phyloP scores from a whole-genome alignment of 768 basidiomycete genomes.

The Tephrocybe sp. region DNA sequence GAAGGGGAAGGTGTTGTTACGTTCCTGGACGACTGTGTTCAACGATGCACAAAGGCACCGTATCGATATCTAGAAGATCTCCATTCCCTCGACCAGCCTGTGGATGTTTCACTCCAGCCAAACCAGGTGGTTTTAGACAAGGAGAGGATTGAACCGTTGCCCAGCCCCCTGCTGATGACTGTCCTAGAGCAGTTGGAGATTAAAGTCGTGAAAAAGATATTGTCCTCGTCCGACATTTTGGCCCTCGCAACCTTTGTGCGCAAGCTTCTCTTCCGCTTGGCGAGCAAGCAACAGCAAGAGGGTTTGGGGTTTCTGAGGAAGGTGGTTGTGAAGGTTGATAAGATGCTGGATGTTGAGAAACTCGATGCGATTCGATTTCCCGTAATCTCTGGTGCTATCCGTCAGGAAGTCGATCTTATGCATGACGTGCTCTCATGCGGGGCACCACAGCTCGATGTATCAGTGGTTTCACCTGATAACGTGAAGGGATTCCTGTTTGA shows the following conservation, averaged over 20 bases:
- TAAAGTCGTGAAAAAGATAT: slow-evolving; percentile 53
- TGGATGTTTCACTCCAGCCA: not conserved
- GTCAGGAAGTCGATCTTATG: slow-evolving; percentile 44
- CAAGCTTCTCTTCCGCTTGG: slow-evolving; percentile 56
- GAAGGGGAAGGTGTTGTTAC: slow-evolving; percentile 55
- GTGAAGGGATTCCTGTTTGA: slow-evolving; percentile 43
- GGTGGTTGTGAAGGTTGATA: slow-evolving; percentile 35
- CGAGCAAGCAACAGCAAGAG: slow-evolving; percentile 50
- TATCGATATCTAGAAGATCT: slow-evolving; percentile 83
- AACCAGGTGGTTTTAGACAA: no score
- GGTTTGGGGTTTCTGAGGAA: slow-evolving; percentile 38
- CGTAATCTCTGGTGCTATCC: slow-evolving; percentile 36
- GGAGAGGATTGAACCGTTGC: slow-evolving; percentile 32
- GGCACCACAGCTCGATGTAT: not conserved
- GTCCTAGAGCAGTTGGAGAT: slow-evolving; percentile 75
- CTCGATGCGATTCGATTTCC: slow-evolving; percentile 31
- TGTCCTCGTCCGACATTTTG: slow-evolving; percentile 59
- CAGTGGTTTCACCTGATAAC: slow-evolving; percentile 14
- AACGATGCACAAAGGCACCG: slow-evolving; percentile 77
- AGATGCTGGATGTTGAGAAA: slow-evolving; percentile 24
- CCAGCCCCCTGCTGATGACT: slow-evolving; percentile 79
- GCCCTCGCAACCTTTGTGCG: slow-evolving; percentile 63
- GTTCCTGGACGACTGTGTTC: slow-evolving; percentile 86
- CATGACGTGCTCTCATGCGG: slow-evolving; percentile 29
- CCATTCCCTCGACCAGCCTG: slow-evolving; percentile 28